phyloP scores from a whole-genome alignment of 768 basidiomycete species.

The Paxillus rubicundulus region DNA sequence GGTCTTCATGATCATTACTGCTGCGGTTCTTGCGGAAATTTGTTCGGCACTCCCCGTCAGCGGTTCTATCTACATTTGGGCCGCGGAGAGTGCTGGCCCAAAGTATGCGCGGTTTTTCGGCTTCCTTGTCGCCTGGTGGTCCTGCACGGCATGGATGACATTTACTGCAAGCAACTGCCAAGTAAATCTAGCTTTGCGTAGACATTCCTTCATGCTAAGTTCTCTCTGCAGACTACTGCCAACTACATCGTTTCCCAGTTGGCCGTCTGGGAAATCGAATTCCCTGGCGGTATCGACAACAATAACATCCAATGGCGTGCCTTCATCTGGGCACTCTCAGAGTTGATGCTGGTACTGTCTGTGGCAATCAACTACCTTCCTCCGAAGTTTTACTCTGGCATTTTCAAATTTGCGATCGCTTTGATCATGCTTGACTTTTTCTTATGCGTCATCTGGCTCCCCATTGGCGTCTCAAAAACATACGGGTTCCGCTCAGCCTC shows the following conservation, averaged over 20 bases:
- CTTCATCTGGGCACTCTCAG: conserved; percentile 80
- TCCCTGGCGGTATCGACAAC: conserved; percentile 73
- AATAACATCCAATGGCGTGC: conserved; percentile 83
- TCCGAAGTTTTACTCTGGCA: conserved; percentile 63
- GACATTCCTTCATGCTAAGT: not conserved
- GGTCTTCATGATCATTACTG: conserved; percentile 86
- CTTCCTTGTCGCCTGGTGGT: conserved; percentile 92
- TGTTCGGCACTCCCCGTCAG: conserved; percentile 86
- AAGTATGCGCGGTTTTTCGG: conserved; percentile 86
- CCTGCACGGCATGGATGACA: conserved; percentile 95
- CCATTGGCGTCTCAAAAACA: conserved; percentile 83
- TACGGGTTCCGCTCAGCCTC: conserved; percentile 85
- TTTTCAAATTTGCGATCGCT: conserved; percentile 74
- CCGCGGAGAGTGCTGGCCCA: conserved; percentile 87
- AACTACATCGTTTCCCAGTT: conserved; percentile 89
- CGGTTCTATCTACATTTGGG: conserved; percentile 95
- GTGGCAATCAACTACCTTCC: conserved; percentile 86
- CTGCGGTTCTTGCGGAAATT: conserved; percentile 83
- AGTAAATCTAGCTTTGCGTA: conserved; percentile 37
- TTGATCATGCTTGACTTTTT: conserved; percentile 86
- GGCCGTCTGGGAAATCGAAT: conserved; percentile 74
- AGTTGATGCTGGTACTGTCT: conserved; percentile 64
- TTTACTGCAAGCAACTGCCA: conserved; percentile 88
- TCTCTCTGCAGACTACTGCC: conserved; percentile 62
- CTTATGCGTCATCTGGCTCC: conserved; percentile 88